Percentiles rank a stretch among this genome's conserved stretches.
Conservation (phyloP, 257 asterid genomes). For the Petrea volubilis region DNA sequence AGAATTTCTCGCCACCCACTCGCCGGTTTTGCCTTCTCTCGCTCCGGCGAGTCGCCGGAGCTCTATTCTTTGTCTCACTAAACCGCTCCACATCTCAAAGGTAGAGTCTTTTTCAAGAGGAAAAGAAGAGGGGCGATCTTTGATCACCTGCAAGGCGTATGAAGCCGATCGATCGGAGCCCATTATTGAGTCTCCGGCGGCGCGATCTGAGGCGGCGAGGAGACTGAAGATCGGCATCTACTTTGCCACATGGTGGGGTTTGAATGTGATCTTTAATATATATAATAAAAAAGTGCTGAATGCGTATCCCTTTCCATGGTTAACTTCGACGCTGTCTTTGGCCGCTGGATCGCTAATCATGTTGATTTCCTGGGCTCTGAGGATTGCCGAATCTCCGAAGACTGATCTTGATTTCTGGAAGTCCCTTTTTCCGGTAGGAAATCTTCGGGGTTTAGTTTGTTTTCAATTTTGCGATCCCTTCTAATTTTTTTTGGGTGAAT, state of each 20-base stretch:
- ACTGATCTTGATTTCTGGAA: conserved; percentile 98
- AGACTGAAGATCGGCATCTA: conserved; percentile 78
- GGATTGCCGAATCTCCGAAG: conserved; percentile 82
- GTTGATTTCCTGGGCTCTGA: conserved; percentile 80
- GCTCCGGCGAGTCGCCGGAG: conserved; percentile 33
- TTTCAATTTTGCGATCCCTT: not conserved
- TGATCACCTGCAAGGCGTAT: conserved; percentile 61
- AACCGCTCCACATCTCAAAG: conserved; percentile 51
- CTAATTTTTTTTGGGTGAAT: not conserved
- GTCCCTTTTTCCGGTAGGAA: conserved; percentile 78
- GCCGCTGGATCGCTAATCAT: conserved; percentile 93
- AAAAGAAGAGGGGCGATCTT: conserved; percentile 25
- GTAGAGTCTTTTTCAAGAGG: conserved; percentile 21
- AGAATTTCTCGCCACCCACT: conserved; percentile 6
- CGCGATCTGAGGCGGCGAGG: conserved; percentile 65
- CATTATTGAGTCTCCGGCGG: conserved; percentile 32
- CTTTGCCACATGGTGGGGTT: conserved; percentile 94
- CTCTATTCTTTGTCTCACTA: conserved; percentile 35
- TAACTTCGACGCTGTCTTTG: conserved; percentile 85
- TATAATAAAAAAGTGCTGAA: conserved; percentile 93
- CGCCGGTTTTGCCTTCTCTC: conserved; percentile 37
- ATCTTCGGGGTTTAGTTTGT: conserved; percentile 15
- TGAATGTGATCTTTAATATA: conserved; percentile 88
- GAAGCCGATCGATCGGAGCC: conserved; percentile 76
- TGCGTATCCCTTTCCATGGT: conserved; percentile 87